Evolutionary conservation across 352 stramenopile species (phyloP), one percentile per base, ranked within the genome.

Genomic region (Thalassiosira ordinaria): DNA sequence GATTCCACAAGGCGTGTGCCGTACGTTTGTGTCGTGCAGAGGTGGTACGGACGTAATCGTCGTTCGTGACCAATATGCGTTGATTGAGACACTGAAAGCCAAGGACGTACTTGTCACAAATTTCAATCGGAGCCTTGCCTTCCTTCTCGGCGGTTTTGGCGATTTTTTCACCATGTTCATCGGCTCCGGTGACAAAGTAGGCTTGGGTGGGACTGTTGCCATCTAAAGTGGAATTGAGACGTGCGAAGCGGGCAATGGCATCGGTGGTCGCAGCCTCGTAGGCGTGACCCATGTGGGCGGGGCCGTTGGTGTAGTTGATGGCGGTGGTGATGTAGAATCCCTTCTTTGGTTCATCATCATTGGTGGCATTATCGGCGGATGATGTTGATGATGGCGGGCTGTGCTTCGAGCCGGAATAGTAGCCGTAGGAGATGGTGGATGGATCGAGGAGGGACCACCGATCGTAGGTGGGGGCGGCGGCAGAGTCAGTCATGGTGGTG

Each of bases 141-240:
- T 95, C 84, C 27, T 93, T 92, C 55, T 97, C 97, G 0, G 97
- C 97, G 20, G 96, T 98, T 78, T 98, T 97, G 65, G 97, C 97
- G 80, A 99, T 99, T 91, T 99, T 99, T 90, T 99, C 97, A 13
- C 97, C 97, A 82, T 99, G 97, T 88, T 99, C 97, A 89, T 99
- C 97, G 9, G 97, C 97, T 49, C 95, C 94, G 2, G 93, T 97
- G 4, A 96, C 86, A 79, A 97, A 97, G 69, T 96, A 96, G 1
- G 87, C 85, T 22, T 74, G 35, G 5, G 29, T 46, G 0, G 76
- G 65, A 20, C 46, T 22, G 27, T 59, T 47, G 0, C 57, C 62
- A 55, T 65, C 27, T n/a, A n/a, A n/a, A n/a, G 68, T 66, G 31
- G 27, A 26, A 35, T 63, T 64, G 85, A 97, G 81, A 65, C 97